Conservation (phyloP, 106 monocot species). For the Xerophyta viscosa region DNA sequence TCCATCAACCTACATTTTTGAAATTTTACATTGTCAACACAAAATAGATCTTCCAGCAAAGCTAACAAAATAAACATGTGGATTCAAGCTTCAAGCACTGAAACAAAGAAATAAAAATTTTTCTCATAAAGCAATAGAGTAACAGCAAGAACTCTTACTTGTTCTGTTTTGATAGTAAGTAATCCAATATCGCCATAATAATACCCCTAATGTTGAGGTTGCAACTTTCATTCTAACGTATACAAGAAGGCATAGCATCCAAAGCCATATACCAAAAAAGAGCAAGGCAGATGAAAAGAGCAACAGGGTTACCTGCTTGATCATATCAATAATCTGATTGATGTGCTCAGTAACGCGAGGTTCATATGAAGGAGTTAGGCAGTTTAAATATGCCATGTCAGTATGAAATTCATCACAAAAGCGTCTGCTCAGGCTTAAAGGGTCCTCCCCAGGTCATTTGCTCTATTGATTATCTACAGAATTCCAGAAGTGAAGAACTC, state of each 20-base stretch:
- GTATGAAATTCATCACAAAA: conserved; percentile 76
- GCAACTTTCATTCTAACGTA: no score
- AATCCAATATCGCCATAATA: no score
- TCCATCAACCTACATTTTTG: no score
- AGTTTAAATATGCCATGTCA: conserved; percentile 84
- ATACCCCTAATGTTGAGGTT: no score
- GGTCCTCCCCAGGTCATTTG: conserved; percentile 88
- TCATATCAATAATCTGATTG: conserved; percentile 84
- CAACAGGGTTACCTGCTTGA: conserved; percentile 50
- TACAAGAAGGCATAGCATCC: not conserved
- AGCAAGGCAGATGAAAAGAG: not conserved
- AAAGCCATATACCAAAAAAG: not conserved
- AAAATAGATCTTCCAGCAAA: no score
- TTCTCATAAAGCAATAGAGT: no score
- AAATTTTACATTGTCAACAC: no score
- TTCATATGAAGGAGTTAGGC: conserved; percentile 74
- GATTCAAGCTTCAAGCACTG: no score
- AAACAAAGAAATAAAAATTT: no score
- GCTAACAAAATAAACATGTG: no score
- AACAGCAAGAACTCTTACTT: no score
- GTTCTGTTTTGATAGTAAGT: no score
- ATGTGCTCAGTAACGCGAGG: conserved; percentile 88
- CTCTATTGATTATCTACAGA: conserved; percentile 95
- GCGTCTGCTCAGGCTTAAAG: conserved; percentile 72
- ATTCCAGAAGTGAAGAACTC: conserved; percentile 70